Base-by-base conservation (phyloP, 139 green algal species). In the Picocystis salinarum region DNA sequence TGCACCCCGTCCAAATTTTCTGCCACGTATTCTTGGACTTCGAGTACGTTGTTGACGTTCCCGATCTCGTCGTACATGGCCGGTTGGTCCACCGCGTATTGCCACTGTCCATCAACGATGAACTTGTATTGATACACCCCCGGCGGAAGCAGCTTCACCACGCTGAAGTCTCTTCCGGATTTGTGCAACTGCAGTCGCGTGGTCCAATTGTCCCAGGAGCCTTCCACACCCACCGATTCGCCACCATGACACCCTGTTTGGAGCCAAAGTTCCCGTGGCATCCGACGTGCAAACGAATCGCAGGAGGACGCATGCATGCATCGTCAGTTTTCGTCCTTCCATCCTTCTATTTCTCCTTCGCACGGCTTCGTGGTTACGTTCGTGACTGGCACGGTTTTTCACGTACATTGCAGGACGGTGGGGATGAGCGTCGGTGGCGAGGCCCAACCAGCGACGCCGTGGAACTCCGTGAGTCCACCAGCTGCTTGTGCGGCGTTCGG, bases 1-100 rank as follows among this genome's bases (percentile, higher is more conserved):
- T 62, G 71, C 4, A 98, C 40, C 37, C 71, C 73, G 42, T 89
- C 87, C 29, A 94, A 58, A 58, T 94, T 92, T 49, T 97, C 87
- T 3, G 85, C 77, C 19, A 91, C 75, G 48, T 87, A 92, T 66
- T 96, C 85, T 50, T 88, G 60, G 23, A 73, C 88, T 68, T 96
- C 88, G 15, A 96, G 57, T 22, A 95, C 77, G 49, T 99, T 99
- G 74, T 97, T 99, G 17, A 97, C 79, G 56, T 96, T 99, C 44
- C 76, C 76, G 57, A 79, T 73, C 46, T 95, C 88, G 46, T 99
- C 88, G 34, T 84, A 89, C 71, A 96, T 91, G 25, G 78, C 81
- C 0, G 76, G 64, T 62, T 91, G 78, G 64, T 93, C 91, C 23
- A 86, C 79, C 28, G 91, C 88, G 48, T 94, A 91, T 48, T 82